Evolutionary conservation across 1,284 basidiomycete genomes (phyloP), one percentile per base, ranked within the genome.

Genomic region (Schizophyllum commune): DNA sequence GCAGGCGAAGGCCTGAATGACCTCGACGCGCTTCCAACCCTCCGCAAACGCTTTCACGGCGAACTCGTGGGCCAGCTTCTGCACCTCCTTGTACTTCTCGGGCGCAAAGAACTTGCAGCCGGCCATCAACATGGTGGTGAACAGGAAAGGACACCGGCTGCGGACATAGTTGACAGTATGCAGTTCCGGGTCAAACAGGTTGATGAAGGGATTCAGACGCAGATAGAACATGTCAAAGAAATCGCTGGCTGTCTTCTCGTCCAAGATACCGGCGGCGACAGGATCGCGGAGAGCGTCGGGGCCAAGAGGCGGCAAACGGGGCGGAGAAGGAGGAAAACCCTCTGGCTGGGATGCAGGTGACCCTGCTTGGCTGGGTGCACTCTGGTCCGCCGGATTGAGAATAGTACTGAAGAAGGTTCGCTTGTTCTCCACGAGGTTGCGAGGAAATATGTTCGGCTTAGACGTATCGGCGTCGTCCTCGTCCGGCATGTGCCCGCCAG

Each of bases 31-130:
- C 70, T 91, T 90, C 80, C 83, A 86, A 22, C 79, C 80, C 64
- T 92, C 88, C 13, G 83, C 80, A 68, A 93, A 94, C 1, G 90
- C 88, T 60, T 81, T 82, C n/a, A 88, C 76, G 7, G 86, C 84
- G 67, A 88, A 82, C 59, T 87, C 85, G 63, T 89, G 81, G 21
- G 85, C 87, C 27, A 91, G 78, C 65, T 83, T 83, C 64, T 85
- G 84, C 65, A 84, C 89, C 32, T 77, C 75, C 65, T 82, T 83
- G 73, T 88, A 92, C 39, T 84, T 71, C 56, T 84, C 83, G 8
- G 86, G 83, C 62, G 83, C 83, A 77, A 91, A 94, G 69, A 94
- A 94, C 72, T 94, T 92, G 77, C 87, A 88, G 21, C 86, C 88
- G 17, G 88, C 89, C 81, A 91, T 89, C 68, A 94, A 78, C 61